Conservation (phyloP, 495 filamentous ascomycete species). For the Friedmanniomyces simplex region DNA sequence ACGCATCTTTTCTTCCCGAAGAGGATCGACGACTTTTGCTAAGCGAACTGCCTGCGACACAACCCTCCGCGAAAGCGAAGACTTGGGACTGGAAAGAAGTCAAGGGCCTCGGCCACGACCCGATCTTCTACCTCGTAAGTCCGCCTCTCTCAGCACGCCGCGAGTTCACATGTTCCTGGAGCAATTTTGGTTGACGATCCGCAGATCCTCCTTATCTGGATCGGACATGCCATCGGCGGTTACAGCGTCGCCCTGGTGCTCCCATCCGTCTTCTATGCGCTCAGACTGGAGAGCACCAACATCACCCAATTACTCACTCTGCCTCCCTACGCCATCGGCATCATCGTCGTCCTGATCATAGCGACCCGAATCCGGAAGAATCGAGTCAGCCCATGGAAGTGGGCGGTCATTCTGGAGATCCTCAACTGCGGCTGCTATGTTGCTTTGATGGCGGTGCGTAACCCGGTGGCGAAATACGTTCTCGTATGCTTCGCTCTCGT, state of each 20-base stretch:
- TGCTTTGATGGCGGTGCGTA: background rate
- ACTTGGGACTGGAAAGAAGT: constrained; percentile 2
- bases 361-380: background rate
- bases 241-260: background rate
- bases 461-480: background rate
- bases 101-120: background rate
- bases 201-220: background rate
- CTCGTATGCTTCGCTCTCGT: constrained; percentile 1
- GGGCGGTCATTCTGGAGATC: background rate
- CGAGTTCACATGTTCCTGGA: no score
- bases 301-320: constrained; percentile 1
- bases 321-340: background rate
- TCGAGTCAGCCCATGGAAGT: background rate
- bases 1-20: background rate
- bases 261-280: background rate
- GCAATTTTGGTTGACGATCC: background rate
- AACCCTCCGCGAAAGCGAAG: background rate
- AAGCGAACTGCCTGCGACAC: background rate
- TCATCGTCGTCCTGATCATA: background rate
- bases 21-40: background rate
- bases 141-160: no score
- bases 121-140: constrained; percentile 5
- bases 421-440: constrained; percentile 1
- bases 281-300: background rate
- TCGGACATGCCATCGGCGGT: constrained; percentile 1